Evolutionary conservation across 768 basidiomycete genomes (phyloP).

Genomic region (Russula earlei): DNA sequence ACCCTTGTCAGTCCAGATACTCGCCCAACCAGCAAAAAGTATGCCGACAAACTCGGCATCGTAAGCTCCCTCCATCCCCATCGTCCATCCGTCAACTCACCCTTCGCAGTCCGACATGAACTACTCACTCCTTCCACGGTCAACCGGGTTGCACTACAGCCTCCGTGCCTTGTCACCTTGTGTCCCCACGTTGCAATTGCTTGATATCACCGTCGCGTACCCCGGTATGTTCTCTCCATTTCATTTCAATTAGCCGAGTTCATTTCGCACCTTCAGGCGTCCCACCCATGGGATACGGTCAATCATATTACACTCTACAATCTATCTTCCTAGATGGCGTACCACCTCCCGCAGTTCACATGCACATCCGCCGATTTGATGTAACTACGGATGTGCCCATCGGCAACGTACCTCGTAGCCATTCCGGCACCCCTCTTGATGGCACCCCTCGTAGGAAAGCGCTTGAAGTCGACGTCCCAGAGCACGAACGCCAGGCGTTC

Average conservation of each 20-base stretch:
- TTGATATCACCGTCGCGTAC: conserved; percentile 91
- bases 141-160: conserved; percentile 82
- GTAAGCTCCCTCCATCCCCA: conserved; percentile 39
- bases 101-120: conserved; percentile 58
- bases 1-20: conserved; percentile 87
- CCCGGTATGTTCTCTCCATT: conserved; percentile 48
- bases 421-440: conserved; percentile 27
- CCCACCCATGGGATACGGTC: conserved; percentile 72
- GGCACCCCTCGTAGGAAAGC: conserved; percentile 28
- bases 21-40: conserved; percentile 74
- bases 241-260: not conserved
- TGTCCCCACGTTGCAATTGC: conserved; percentile 63
- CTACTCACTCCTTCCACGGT: conserved; percentile 81
- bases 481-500: conserved; percentile 40
- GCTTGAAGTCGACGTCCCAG: conserved; percentile 24
- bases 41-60: conserved; percentile 79
- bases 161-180: conserved; percentile 72
- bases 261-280: conserved; percentile 40
- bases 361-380: conserved; percentile 77
- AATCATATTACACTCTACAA: conserved; percentile 80
- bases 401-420: conserved; percentile 41
- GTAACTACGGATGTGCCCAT: conserved; percentile 61
- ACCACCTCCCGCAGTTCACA: conserved; percentile 76
- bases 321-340: conserved; percentile 78
- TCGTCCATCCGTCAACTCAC: not conserved